Percentiles rank a stretch among this genome's conserved stretches.
These are phyloP conservation scores for Entomortierella beljakovae DNA, from an alignment of 192 early-diverging fungal species.

Conservation along the genomic window DNA sequence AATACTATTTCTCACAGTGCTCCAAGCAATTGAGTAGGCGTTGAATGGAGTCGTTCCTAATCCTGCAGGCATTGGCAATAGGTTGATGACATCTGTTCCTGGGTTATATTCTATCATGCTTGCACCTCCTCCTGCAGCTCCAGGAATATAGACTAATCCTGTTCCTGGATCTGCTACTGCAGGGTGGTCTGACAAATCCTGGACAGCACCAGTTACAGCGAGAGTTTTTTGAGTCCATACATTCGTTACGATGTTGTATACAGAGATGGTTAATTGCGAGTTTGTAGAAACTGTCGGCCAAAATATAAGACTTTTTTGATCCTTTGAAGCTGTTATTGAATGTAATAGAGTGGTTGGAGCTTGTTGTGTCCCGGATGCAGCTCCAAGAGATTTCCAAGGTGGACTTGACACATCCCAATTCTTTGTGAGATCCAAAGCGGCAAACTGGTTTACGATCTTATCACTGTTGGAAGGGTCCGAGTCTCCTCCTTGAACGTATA, in stretches of 20 bases:
- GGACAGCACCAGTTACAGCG: neutral
- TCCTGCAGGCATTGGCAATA: too few relatives aligned
- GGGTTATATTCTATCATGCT: conserved; percentile 15
- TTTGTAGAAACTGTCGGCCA: neutral
- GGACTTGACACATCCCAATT: conserved; percentile 19
- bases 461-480: neutral
- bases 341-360: neutral
- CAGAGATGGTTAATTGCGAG: neutral
- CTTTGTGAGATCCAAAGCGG: conserved; percentile 11
- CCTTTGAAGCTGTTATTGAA: conserved; percentile 16
- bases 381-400: conserved; percentile 14
- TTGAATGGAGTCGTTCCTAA: too few relatives aligned
- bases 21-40: too few relatives aligned
- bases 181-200: too few relatives aligned
- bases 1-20: too few relatives aligned
- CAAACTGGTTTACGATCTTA: neutral
- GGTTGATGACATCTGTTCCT: too few relatives aligned
- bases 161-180: conserved; percentile 5
- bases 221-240: neutral
- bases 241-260: conserved; percentile 1
- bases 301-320: conserved; percentile 4
- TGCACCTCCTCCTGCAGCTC: neutral
- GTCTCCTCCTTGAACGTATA: conserved; percentile 11
- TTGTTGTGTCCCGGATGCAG: neutral
- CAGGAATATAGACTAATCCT: conserved; percentile 4